These are phyloP conservation scores for Tetragonia tetragonoides DNA, from an alignment of 148 eudicot species.

Conservation along the genomic window DNA sequence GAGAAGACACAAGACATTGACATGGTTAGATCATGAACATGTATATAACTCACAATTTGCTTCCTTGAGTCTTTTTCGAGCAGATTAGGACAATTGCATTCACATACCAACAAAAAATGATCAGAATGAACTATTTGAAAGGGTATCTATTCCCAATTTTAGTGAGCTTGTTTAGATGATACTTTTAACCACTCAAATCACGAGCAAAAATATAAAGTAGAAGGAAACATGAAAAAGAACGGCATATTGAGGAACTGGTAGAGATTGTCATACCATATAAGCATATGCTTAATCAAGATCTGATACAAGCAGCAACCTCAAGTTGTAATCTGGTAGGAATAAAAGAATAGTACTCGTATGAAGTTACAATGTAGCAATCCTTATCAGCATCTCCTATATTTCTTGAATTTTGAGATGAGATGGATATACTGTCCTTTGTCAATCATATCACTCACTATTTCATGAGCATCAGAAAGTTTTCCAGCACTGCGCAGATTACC, in stretches of 20 bases:
- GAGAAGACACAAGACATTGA: too few relatives aligned
- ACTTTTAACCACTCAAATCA: not conserved
- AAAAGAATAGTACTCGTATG: slow-evolving; percentile 8
- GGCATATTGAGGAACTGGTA: not conserved
- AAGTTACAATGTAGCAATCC: slow-evolving; percentile 18
- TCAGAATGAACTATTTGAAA: too few relatives aligned
- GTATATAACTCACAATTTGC: too few relatives aligned
- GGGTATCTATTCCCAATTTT: too few relatives aligned
- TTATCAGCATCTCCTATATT: slow-evolving; percentile 48
- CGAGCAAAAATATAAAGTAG: not conserved
- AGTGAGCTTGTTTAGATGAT: too few relatives aligned
- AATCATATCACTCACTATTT: slow-evolving; percentile 59
- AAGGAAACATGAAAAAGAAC: not conserved
- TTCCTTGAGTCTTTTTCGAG: too few relatives aligned
- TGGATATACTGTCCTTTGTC: slow-evolving; percentile 71
- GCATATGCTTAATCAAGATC: slow-evolving; percentile 15
- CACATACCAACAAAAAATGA: too few relatives aligned
- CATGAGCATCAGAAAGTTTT: slow-evolving; percentile 63
- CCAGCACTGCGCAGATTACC: slow-evolving; percentile 58
- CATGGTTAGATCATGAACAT: too few relatives aligned
- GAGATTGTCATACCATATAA: slow-evolving; percentile 17
- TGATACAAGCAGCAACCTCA: slow-evolving; percentile 20
- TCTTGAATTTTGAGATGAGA: slow-evolving; percentile 50
- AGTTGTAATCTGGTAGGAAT: slow-evolving; percentile 10
- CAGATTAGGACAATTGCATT: too few relatives aligned